phyloP scores from a whole-genome alignment of 306 rosid species.

The Cicer arietinum region DNA sequence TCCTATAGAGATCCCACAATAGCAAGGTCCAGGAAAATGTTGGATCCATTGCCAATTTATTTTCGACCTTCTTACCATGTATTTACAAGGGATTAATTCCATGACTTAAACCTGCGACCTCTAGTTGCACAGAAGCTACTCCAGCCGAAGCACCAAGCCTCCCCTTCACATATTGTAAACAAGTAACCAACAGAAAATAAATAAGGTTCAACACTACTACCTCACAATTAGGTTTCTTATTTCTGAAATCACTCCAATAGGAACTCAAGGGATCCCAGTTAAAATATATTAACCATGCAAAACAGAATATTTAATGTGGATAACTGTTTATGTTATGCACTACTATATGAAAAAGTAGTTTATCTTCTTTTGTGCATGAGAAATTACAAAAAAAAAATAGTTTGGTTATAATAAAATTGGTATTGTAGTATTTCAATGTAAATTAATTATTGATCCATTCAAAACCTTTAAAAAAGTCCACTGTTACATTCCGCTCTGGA shows the following conservation, averaged over 20 bases:
- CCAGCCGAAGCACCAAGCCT: not conserved
- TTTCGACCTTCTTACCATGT: not conserved
- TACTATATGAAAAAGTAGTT: constrained; percentile 14
- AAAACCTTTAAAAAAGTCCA: not conserved
- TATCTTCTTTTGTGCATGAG: constrained; percentile 20
- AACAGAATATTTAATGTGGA: constrained; percentile 14
- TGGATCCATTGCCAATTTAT: not conserved
- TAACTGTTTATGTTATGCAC: not conserved
- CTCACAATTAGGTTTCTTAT: constrained; percentile 25
- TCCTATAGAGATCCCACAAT: not conserved
- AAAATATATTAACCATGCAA: constrained; percentile 18
- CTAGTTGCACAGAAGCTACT: not conserved
- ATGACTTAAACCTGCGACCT: not conserved
- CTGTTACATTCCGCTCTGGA: constrained; percentile 33
- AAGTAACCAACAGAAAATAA: not conserved
- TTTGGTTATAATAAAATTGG: constrained; percentile 10
- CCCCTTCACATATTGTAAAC: constrained; percentile 9
- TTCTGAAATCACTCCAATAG: constrained; percentile 18
- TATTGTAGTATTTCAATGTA: constrained; percentile 13
- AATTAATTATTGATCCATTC: not conserved
- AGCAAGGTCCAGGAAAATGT: not conserved
- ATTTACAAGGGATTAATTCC: not conserved
- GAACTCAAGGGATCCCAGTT: constrained; percentile 6
- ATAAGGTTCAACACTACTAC: constrained; percentile 8
- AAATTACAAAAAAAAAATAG: constrained; percentile 18